phyloP scores from a whole-genome alignment of 1,139 yeast genomes.

The Hyphopichia fennica region DNA sequence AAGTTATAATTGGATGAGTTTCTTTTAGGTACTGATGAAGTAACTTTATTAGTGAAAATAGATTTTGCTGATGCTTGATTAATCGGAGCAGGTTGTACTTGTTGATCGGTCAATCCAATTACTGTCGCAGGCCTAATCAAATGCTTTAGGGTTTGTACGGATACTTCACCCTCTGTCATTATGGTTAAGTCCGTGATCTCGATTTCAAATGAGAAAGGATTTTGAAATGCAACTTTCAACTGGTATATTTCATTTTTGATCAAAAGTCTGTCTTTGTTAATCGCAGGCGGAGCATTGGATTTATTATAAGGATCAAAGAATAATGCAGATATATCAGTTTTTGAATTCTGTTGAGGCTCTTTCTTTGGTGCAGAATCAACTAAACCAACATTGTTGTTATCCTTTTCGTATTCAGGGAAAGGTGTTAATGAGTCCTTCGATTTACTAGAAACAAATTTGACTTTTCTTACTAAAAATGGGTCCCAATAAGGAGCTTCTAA shows the following conservation, averaged over 20 bases:
- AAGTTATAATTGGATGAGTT: background rate
- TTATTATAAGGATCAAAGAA: constrained; percentile 39
- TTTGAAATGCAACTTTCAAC: constrained; percentile 60
- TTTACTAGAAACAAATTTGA: constrained; percentile 31
- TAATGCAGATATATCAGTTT: constrained; percentile 11
- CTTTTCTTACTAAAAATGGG: constrained; percentile 59
- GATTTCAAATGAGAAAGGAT: constrained; percentile 78
- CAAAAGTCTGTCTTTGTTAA: constrained; percentile 34
- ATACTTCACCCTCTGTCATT: constrained; percentile 28
- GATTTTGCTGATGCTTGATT: background rate
- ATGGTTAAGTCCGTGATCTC: constrained; percentile 56
- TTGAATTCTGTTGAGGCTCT: too few relatives aligned
- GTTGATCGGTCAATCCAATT: background rate
- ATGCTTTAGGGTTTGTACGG: constrained; percentile 28
- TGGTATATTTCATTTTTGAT: constrained; percentile 59
- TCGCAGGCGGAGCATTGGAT: constrained; percentile 7
- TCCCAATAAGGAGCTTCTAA: constrained; percentile 61
- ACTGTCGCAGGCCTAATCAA: constrained; percentile 11
- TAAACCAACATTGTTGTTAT: constrained; percentile 8
- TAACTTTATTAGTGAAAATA: constrained; percentile 1
- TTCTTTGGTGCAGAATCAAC: constrained; percentile 7
- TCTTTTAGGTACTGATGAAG: background rate
- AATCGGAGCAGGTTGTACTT: background rate
- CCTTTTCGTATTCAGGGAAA: constrained; percentile 28
- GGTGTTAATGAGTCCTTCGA: constrained; percentile 31